Evolutionary conservation across 306 rosid species (phyloP).

Genomic region (Mimosa pudica): DNA sequence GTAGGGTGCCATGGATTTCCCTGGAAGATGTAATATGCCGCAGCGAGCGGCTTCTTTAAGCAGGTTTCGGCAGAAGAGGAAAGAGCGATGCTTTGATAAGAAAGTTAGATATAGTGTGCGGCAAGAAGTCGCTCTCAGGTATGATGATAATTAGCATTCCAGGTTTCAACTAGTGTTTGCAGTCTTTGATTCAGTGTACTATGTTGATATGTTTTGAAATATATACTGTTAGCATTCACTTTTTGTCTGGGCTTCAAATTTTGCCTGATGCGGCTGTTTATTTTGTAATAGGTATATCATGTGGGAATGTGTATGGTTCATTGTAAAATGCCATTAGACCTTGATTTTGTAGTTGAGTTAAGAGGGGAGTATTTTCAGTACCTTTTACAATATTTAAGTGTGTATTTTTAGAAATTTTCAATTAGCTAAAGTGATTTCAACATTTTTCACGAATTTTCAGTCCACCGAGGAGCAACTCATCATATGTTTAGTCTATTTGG

Average conservation of each 20-base stretch:
- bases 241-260: conserved; percentile 11
- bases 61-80: conserved; percentile 91
- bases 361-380: background rate
- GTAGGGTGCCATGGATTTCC: conserved; percentile 60
- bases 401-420: background rate
- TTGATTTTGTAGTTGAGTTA: background rate
- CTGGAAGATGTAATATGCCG: conserved; percentile 68
- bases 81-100: conserved; percentile 87
- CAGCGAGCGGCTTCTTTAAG: conserved; percentile 85
- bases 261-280: background rate
- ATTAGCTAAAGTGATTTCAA: background rate
- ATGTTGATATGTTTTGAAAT: conserved; percentile 4
- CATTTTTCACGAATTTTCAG: conserved; percentile 1
- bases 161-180: conserved; percentile 22
- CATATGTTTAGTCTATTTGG: background rate
- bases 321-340: conserved; percentile 11
- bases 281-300: background rate
- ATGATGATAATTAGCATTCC: conserved; percentile 34
- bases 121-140: conserved; percentile 98
- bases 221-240: background rate
- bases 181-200: background rate
- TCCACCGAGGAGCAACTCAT: background rate
- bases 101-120: conserved; percentile 93
- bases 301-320: background rate
- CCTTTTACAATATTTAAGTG: conserved; percentile 1